Evolutionary conservation across 805 yeast genomes (phyloP).

Genomic region (Metschnikowia baotianmanensis): DNA sequence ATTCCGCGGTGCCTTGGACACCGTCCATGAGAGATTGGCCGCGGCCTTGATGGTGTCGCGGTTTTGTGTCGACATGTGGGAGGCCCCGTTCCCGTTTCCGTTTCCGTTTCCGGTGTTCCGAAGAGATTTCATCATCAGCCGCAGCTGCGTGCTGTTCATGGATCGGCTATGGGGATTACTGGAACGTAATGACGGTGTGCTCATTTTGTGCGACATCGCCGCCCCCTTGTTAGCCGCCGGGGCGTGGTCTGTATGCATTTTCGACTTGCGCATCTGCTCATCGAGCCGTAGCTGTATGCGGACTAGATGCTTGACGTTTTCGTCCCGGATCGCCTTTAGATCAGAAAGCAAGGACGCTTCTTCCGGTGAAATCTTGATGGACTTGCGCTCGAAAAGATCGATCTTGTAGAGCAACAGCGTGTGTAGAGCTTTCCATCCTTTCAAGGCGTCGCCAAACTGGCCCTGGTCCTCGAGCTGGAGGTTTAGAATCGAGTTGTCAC

Average conservation of each 20-base stretch:
- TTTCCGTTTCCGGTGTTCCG: slow-evolving; percentile 7
- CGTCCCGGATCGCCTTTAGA: slow-evolving; percentile 38
- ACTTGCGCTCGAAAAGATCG: slow-evolving; percentile 49
- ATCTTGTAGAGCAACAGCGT: slow-evolving; percentile 56
- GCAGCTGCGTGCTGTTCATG: slow-evolving; percentile 13
- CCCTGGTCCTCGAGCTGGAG: slow-evolving; percentile 56
- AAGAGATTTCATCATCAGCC: slow-evolving; percentile 28
- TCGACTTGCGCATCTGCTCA: slow-evolving; percentile 23
- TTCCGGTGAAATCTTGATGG: slow-evolving; percentile 23
- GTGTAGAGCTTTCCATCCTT: slow-evolving; percentile 74
- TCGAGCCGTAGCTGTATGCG: slow-evolving; percentile 41
- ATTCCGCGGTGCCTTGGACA: slow-evolving; percentile 7
- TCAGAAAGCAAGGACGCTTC: slow-evolving; percentile 23
- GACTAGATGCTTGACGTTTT: slow-evolving; percentile 42
- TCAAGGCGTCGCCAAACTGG: slow-evolving; percentile 52
- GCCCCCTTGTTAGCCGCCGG: slow-evolving; percentile 3
- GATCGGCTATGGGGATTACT: slow-evolving; percentile 15
- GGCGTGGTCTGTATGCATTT: slow-evolving; percentile 5
- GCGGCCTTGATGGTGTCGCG: slow-evolving; percentile 19
- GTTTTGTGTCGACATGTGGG: slow-evolving; percentile 21
- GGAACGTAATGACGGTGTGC: slow-evolving; percentile 29
- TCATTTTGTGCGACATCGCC: slow-evolving; percentile 15
- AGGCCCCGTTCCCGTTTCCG: background rate
- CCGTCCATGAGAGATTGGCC: slow-evolving; percentile 17
- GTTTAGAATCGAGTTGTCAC: slow-evolving; percentile 56